These are phyloP conservation scores for Xerocomellus chrysenteron DNA, from an alignment of 768 basidiomycete species.

Conservation along the genomic window DNA sequence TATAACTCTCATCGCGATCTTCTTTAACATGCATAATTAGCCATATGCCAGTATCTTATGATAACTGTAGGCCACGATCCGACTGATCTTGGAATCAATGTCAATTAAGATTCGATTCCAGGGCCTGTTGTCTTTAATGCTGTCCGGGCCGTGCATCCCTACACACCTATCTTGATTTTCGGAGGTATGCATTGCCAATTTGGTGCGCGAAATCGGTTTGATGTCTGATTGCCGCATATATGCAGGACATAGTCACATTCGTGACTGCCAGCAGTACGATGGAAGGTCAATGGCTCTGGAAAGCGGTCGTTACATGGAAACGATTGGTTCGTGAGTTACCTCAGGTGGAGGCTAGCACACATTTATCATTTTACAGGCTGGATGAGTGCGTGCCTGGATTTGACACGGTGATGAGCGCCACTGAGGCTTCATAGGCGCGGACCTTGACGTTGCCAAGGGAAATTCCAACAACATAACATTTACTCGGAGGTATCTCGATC, in stretches of 20 bases:
- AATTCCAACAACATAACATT: conserved; percentile 55
- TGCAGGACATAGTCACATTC: conserved; percentile 49
- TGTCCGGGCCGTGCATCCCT: conserved; percentile 67
- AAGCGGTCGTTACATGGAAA: conserved; percentile 91
- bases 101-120: conserved; percentile 21
- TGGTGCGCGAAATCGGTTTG: not conserved
- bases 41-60: conserved; percentile 78
- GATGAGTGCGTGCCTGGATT: conserved; percentile 49
- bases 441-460: conserved; percentile 41
- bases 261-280: conserved; percentile 29
- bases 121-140: conserved; percentile 75
- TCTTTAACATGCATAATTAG: conserved; percentile 34
- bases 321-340: conserved; percentile 54
- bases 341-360: too few species aligned
- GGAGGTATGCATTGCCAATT: conserved; percentile 47
- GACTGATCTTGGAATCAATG: not conserved
- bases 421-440: conserved; percentile 38
- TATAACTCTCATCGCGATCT: not conserved
- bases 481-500: conserved; percentile 72
- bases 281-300: conserved; percentile 48
- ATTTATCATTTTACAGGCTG: conserved; percentile 38
- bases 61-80: conserved; percentile 52
- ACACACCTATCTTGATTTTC: conserved; percentile 80
- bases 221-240: not conserved
- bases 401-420: not conserved